A percentile compares a stretch with the other conserved stretches of the same genome.
Conservation (phyloP, 1,284 basidiomycete genomes). For the Somion occarium region DNA sequence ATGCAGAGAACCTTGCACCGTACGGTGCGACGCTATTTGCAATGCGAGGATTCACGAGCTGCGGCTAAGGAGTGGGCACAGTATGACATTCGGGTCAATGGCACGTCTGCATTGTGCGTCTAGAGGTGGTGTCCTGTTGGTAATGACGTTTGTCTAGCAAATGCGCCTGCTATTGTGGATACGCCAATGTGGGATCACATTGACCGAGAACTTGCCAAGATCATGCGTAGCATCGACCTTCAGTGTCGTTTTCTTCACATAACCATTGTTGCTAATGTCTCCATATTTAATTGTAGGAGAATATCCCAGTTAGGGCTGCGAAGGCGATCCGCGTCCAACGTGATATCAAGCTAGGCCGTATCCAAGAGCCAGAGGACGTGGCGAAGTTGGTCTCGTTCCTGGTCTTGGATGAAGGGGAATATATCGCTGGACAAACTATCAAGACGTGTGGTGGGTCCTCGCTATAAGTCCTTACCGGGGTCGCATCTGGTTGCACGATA, state of each 20-base stretch:
- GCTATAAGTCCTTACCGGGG: no score
- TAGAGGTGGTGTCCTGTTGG: background rate
- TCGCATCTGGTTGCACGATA: no score
- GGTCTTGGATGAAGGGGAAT: slow-evolving; percentile 33
- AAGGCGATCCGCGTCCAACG: slow-evolving; percentile 28
- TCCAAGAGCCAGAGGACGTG: slow-evolving; percentile 35
- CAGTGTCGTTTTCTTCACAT: background rate
- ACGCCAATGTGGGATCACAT: slow-evolving; percentile 35
- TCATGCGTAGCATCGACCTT: slow-evolving; percentile 17
- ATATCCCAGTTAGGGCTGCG: slow-evolving; percentile 25
- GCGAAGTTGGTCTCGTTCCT: slow-evolving; percentile 40
- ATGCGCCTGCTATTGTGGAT: slow-evolving; percentile 30
- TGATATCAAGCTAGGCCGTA: slow-evolving; percentile 27
- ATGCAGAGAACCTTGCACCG: slow-evolving; percentile 25
- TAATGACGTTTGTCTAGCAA: slow-evolving; percentile 17
- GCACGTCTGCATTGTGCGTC: slow-evolving; percentile 10
- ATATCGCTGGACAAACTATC: slow-evolving; percentile 38
- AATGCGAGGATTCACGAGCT: slow-evolving; percentile 34
- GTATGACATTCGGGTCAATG: slow-evolving; percentile 30
- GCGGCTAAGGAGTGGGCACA: slow-evolving; percentile 33
- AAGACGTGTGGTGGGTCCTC: slow-evolving; percentile 32
- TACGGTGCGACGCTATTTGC: slow-evolving; percentile 39
- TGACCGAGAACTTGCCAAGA: slow-evolving; percentile 27
- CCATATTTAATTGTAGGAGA: slow-evolving; percentile 16
- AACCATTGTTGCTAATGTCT: background rate